Conservation (phyloP, 176 grass and related monocot genomes). For the Oryza meyeriana region DNA sequence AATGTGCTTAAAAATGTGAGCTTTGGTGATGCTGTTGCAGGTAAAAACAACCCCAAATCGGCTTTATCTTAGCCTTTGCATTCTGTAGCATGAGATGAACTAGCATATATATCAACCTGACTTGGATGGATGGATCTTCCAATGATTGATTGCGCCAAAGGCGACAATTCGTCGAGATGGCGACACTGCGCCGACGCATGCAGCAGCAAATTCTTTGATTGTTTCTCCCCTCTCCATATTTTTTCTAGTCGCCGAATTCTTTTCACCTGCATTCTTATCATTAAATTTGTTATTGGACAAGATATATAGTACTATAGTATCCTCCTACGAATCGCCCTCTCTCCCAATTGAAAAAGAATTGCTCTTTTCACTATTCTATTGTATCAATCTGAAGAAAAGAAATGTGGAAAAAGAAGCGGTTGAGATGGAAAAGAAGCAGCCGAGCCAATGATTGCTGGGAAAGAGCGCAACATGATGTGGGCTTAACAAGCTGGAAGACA, state of each 20-base stretch:
- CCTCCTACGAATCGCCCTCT: conserved; percentile 16
- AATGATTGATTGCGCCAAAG: conserved; percentile 69
- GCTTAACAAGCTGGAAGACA: conserved; percentile 42
- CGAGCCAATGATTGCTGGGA: conserved; percentile 44
- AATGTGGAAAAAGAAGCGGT: background rate
- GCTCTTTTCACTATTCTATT: background rate
- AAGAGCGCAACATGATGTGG: conserved; percentile 31
- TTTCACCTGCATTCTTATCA: background rate
- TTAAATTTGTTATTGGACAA: background rate
- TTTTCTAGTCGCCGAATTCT: background rate
- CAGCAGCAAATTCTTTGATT: background rate
- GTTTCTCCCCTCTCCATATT: background rate
- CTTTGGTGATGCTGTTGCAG: conserved; percentile 22
- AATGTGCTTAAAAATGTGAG: conserved; percentile 25
- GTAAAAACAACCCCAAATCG: conserved; percentile 18
- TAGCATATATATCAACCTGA: conserved; percentile 38
- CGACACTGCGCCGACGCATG: conserved; percentile 59
- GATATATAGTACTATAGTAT: background rate
- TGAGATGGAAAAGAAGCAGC: conserved; percentile 11
- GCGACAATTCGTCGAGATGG: conserved; percentile 56
- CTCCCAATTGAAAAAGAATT: background rate
- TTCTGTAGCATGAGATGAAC: conserved; percentile 26
- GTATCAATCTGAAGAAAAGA: background rate
- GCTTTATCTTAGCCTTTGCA: conserved; percentile 20
- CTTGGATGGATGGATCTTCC: conserved; percentile 41